Percentiles rank a stretch among this genome's conserved stretches.
These are phyloP conservation scores for Backusella luteola DNA, from an alignment of 192 early-diverging fungal species.

Conservation along the genomic window DNA sequence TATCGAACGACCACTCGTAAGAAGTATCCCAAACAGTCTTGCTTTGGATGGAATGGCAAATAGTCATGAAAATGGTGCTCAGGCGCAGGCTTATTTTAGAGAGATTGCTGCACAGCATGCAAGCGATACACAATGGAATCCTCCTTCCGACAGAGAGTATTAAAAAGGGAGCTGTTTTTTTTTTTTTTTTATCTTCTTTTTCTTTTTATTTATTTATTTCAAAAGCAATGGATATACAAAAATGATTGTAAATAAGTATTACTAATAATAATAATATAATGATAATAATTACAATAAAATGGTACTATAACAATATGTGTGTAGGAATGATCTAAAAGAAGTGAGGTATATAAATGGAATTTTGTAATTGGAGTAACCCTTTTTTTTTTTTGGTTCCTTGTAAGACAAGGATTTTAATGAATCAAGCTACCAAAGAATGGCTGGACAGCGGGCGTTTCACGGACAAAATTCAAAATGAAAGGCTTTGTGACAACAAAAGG, in stretches of 20 bases:
- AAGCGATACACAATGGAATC: constrained; percentile 5
- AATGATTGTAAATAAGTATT: constrained; percentile 5
- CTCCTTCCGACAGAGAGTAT: background rate
- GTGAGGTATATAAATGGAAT: background rate
- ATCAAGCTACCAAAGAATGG: constrained; percentile 5
- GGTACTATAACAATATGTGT: background rate
- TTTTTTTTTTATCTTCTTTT: background rate
- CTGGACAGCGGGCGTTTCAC: background rate
- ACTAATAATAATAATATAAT: background rate
- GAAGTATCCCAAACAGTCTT: constrained; percentile 29
- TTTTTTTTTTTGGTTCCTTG: background rate
- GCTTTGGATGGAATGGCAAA: constrained; percentile 21
- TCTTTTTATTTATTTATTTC: background rate
- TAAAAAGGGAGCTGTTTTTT: background rate
- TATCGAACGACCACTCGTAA: constrained; percentile 11
- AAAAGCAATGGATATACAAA: background rate
- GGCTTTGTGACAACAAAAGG: background rate
- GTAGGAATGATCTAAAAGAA: background rate
- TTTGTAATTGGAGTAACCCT: background rate
- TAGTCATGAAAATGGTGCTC: constrained; percentile 14
- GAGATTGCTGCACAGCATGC: constrained; percentile 17
- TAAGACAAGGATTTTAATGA: background rate
- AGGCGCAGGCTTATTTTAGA: constrained; percentile 24
- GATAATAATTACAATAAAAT: background rate
- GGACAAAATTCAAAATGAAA: background rate